Evolutionary conservation across 139 green algal genomes (phyloP), one percentile per base, ranked within the genome.

Genomic region (Closterium sp.): DNA sequence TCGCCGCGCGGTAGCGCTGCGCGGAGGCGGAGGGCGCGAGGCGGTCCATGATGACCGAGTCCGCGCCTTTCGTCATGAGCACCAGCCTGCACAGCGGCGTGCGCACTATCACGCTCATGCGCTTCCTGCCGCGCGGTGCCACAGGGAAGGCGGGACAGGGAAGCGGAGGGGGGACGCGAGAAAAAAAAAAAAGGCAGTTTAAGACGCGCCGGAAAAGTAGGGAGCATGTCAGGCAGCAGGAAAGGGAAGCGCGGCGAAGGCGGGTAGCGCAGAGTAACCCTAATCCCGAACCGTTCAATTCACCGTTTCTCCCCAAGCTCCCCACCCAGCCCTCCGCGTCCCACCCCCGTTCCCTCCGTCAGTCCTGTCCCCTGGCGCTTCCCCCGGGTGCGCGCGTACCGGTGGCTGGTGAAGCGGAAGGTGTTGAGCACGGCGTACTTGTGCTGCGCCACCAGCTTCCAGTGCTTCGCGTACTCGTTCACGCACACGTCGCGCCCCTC

Each of bases 61-160:
- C 97, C 0, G 97, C 97, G 28, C 98, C 98, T 94, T 99, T 99
- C 94, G 94, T 97, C 92, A 97, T 97, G 50, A 99, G 95, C 21
- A 97, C 95, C 73, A 98, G 94, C 86, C 90, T 95, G 91, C 95
- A 95, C 29, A 32, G 17, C 5, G 96, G 95, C 4, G 90, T 91
- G 34, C 97, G 96, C 84, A 97, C 95, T 19, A 97, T 91, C 1
- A 97, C 95, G 87, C 84, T 94, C 96, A 97, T 97, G 93, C 96
- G 96, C 85, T 92, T 79, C 38, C 88, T 31, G 29, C 29, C 45
- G 50, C 86, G 42, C 29, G 19, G 42, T 95, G 99, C 99, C 95
- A 99, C 98, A 92, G 99, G 95, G 98, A 94, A 32, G 96, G 97
- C 10, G 99, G 94, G 10, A 99, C 88, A 92, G 98, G 95, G 92